Percentiles rank a stretch among this genome's conserved stretches.
Conservation (phyloP, 1,284 basidiomycete genomes). For the Tilletiopsis washingtonensis region DNA sequence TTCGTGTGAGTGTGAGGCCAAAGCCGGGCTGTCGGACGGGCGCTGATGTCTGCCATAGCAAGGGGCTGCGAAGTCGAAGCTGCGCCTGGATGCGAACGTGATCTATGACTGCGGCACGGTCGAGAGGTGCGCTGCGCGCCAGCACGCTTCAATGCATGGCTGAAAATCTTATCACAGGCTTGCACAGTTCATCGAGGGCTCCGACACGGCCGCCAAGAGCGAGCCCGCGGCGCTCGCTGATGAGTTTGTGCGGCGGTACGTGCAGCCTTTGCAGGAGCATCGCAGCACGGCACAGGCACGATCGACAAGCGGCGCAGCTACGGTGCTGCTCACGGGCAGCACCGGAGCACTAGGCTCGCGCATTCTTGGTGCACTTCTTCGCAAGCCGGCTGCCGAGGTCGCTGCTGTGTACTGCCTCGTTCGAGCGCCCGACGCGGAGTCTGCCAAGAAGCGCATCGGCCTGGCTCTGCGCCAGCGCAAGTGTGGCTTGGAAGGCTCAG, state of each 20-base stretch:
- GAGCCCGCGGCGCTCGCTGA: background rate
- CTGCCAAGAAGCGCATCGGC: slow-evolving; percentile 38
- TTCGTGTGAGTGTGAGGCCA: slow-evolving; percentile 13
- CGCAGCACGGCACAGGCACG: slow-evolving; percentile 4
- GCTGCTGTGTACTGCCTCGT: slow-evolving; percentile 55
- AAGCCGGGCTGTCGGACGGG: too few species aligned
- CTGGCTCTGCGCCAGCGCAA: slow-evolving; percentile 20
- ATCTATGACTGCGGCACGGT: slow-evolving; percentile 25
- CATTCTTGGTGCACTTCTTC: slow-evolving; percentile 53
- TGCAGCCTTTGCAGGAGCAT: slow-evolving; percentile 10
- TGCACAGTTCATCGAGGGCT: slow-evolving; percentile 19
- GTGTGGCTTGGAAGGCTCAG: background rate
- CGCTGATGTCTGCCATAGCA: background rate
- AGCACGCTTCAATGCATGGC: too few species aligned
- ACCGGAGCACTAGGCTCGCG: slow-evolving; percentile 61
- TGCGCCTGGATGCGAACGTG: slow-evolving; percentile 13
- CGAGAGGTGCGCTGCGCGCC: background rate
- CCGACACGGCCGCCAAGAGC: background rate
- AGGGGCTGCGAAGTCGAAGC: background rate
- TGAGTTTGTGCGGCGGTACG: slow-evolving; percentile 23
- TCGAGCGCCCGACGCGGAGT: slow-evolving; percentile 50
- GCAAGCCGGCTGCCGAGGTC: slow-evolving; percentile 42
- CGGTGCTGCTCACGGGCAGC: slow-evolving; percentile 55
- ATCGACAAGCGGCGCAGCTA: slow-evolving; percentile 15
- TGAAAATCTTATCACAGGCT: slow-evolving; percentile 7